Percentiles rank a stretch among this genome's conserved stretches.
phyloP scores from a whole-genome alignment of 306 rosid species.

The Coriaria nepalensis region DNA sequence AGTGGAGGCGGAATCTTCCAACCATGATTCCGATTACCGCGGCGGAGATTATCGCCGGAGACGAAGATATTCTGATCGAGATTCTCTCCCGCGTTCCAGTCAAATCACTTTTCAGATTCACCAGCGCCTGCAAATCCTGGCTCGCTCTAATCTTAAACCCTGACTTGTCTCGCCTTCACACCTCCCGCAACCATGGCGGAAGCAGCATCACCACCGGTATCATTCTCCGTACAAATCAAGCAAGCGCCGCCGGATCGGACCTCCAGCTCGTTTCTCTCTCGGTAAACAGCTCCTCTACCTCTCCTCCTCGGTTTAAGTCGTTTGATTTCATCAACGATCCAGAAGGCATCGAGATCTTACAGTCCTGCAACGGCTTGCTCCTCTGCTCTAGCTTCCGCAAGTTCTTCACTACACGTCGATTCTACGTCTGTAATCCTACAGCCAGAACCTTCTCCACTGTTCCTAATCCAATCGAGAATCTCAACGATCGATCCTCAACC shows the following conservation, averaged over 20 bases:
- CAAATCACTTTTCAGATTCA: conserved; percentile 13
- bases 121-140: conserved; percentile 15
- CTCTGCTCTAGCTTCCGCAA: conserved; percentile 6
- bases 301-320: not conserved
- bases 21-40: not conserved
- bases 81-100: conserved; percentile 6
- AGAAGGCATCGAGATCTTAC: conserved; percentile 8
- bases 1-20: no score
- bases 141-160: conserved; percentile 7
- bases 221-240: not conserved
- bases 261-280: not conserved
- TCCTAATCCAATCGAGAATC: not conserved
- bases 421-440: conserved; percentile 17
- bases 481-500: not conserved
- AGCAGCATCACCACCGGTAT: conserved; percentile 1
- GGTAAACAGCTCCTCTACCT: conserved; percentile 1
- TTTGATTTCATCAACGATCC: conserved; percentile 6
- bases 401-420: not conserved
- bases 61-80: conserved; percentile 3
- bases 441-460: conserved; percentile 7
- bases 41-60: not conserved
- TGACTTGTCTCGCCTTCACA: not conserved
- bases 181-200: not conserved
- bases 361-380: conserved; percentile 15
- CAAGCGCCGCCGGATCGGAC: no score